Evolutionary conservation across 2,329 filamentous ascomycete species (phyloP), one percentile per base, ranked within the genome.

Genomic region (Calonectria hongkongensis): DNA sequence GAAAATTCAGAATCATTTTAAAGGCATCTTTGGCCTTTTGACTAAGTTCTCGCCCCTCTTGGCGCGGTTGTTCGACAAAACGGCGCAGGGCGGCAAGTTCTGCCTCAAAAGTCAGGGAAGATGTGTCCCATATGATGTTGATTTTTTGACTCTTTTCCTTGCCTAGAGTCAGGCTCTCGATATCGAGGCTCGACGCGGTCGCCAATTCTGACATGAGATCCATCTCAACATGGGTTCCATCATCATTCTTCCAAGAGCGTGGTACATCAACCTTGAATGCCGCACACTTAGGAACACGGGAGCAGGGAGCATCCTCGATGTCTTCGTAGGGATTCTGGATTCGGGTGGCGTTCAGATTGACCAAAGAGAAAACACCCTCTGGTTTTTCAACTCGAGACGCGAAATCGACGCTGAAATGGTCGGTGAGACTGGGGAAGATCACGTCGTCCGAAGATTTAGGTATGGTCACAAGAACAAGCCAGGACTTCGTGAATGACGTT

Each of bases 131-230:
- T 0, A 70, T 66, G 3, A 84, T 82, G 2, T 58, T 76, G 7
- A 84, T 74, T 0, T 74, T 66, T 16, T 81, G 80, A 1, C 56
- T 50, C 1, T 72, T 76, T 0, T 62, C 4, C 1, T 78, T 41
- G 8, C 75, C 73, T 1, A 82, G 8, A 0, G n/a, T 56, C 1
- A 82, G 65, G 6, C 45, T 71, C 2, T 43, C 7, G 6, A 79
- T 75, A 1, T 77, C 72, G 0, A 82, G 75, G 4, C 71, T 0
- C 87, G 89, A 18, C 88, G 90, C 80, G 88, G 92, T 81, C 88
- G 92, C 86, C 90, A 94, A 84, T 88, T 92, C 87, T 83, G 89
- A 68, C 92, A 93, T 84, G 87, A 94, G 82, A 86, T 94, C 63
- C 80, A 83, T 25, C 12, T 83, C 78, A 2, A 80, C 15, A 2